A percentile compares a stretch with the other conserved stretches of the same genome.
These are phyloP conservation scores for Colletotrichum euphorbiae DNA, from an alignment of 2,329 filamentous ascomycete genomes.

Conservation along the genomic window DNA sequence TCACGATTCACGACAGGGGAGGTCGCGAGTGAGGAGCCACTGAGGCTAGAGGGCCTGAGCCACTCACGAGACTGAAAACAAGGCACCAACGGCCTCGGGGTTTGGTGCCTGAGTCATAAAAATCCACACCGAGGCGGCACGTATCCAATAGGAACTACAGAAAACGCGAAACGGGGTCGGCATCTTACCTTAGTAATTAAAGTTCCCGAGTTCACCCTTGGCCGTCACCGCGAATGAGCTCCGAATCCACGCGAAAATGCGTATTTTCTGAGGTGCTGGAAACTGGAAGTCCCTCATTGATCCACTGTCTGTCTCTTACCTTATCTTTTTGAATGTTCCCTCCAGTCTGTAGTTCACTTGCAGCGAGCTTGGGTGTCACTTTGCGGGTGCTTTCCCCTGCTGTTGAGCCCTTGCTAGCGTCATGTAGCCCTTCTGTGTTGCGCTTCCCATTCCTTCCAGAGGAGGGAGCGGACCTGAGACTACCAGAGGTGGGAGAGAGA, in stretches of 20 bases:
- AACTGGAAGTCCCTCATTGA: neutral
- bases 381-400: slow-evolving; percentile 2
- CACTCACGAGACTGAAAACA: slow-evolving; percentile 24
- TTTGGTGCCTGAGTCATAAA: slow-evolving; percentile 39
- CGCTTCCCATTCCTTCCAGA: slow-evolving; percentile 36
- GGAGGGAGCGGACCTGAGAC: too few relatives aligned
- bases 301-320: neutral
- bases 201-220: slow-evolving; percentile 40
- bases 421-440: slow-evolving; percentile 22
- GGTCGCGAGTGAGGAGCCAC: slow-evolving; percentile 31
- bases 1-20: slow-evolving; percentile 23
- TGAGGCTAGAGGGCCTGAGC: slow-evolving; percentile 36
- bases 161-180: slow-evolving; percentile 6
- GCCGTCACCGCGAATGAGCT: slow-evolving; percentile 31
- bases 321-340: neutral
- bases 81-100: slow-evolving; percentile 13
- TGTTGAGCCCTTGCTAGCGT: slow-evolving; percentile 32
- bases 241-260: slow-evolving; percentile 40
- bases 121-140: neutral
- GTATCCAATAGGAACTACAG: neutral
- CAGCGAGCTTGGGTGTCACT: neutral
- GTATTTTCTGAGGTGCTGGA: neutral
- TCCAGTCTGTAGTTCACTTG: too few relatives aligned
- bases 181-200: slow-evolving; percentile 38
- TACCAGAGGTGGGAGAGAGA: neutral